Base-by-base conservation (phyloP, 768 basidiomycete genomes). In the Russula foetens region DNA sequence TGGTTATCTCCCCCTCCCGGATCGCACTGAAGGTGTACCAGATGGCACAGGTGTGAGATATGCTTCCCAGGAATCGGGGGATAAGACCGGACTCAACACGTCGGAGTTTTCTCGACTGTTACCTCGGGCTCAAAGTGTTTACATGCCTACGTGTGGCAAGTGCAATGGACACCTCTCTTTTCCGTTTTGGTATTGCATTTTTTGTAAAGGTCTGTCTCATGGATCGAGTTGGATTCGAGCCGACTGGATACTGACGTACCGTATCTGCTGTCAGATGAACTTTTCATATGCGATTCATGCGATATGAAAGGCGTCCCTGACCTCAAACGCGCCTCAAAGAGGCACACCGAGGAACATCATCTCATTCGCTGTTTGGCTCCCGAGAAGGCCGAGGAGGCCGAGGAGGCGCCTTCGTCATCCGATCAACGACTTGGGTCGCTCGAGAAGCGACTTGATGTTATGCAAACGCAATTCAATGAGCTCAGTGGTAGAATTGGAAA, bases 81-180 rank as follows among this genome's bases (percentile, higher is more conserved):
- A n/a, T n/a, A n/a, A n/a, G n/a, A n/a, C n/a, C n/a, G n/a, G n/a
- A 21, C 26, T 41, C 11, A 26, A 33, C 17, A 47, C 4, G 5
- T 15, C 2, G 8, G 21, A 55, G 23, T 23, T n/a, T n/a, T n/a
- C n/a, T n/a, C n/a, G n/a, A n/a, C n/a, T n/a, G n/a, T n/a, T n/a
- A n/a, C n/a, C n/a, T n/a, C n/a, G n/a, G n/a, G n/a, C n/a, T n/a
- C n/a, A 48, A 63, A 29, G 62, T 66, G n/a, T 60, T 63, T 51
- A 63, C 60, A 31, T 66, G 66, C 46, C 67, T 59, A 1, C 57
- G 60, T 33, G 72, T 69, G 6, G 64, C 59, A 43, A 67, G 51
- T 46, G 71, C 69, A 15, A 61, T 67, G 38, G 59, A 64, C 33
- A 31, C 24, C 38, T n/a, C 44, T 51, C 43, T 17, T 38, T 58